A percentile compares a stretch with the other conserved stretches of the same genome.
phyloP scores from a whole-genome alignment of 2,329 filamentous ascomycete genomes.

The Cercospora sp. region DNA sequence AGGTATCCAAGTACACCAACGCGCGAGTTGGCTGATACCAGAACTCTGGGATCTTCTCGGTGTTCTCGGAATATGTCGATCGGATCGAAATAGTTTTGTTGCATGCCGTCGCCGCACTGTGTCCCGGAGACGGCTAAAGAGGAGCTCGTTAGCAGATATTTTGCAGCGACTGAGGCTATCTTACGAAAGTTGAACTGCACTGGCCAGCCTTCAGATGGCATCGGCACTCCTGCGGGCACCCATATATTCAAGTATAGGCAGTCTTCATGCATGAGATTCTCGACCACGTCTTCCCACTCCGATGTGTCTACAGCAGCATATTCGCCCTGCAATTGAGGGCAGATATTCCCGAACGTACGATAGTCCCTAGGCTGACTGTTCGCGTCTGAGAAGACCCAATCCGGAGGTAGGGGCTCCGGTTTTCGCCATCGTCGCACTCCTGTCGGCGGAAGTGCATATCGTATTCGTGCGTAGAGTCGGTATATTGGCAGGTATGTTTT shows the following conservation, averaged over 20 bases:
- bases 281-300: constrained; percentile 16
- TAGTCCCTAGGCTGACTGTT: constrained; percentile 24
- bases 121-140: constrained; percentile 14
- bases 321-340: constrained; percentile 19
- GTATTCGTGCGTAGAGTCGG: constrained; percentile 21
- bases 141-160: background rate
- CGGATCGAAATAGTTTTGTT: constrained; percentile 23
- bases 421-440: constrained; percentile 25
- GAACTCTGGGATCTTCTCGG: constrained; percentile 26
- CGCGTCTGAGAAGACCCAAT: constrained; percentile 27
- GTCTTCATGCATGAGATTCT: constrained; percentile 24
- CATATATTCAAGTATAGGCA: constrained; percentile 27
- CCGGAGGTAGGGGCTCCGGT: constrained; percentile 23
- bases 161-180: background rate
- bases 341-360: constrained; percentile 22
- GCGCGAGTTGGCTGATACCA: constrained; percentile 40
- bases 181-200: constrained; percentile 25
- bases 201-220: constrained; percentile 22
- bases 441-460: constrained; percentile 24
- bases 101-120: constrained; percentile 20
- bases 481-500: constrained; percentile 21
- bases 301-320: constrained; percentile 11
- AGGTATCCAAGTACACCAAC: constrained; percentile 46
- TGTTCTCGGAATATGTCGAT: constrained; percentile 26
- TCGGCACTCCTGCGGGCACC: constrained; percentile 24